Evolutionary conservation across 257 asterid species (phyloP).

Genomic region (Schizonepeta tenuifolia): DNA sequence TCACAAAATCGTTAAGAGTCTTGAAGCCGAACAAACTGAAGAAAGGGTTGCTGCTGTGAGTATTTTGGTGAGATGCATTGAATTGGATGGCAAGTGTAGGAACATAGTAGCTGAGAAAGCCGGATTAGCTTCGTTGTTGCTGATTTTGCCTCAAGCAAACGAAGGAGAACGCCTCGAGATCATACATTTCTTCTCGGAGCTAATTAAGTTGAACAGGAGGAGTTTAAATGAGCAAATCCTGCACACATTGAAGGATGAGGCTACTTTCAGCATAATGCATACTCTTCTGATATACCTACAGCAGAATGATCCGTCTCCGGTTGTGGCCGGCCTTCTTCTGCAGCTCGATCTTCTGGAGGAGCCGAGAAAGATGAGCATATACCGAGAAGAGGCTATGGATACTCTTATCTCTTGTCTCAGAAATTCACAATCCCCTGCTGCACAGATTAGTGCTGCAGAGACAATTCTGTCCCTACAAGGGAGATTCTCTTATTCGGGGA

Average conservation of each 20-base stretch:
- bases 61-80: conserved; percentile 71
- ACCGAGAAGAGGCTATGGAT: conserved; percentile 85
- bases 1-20: conserved; percentile 46
- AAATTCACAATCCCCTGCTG: conserved; percentile 58
- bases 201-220: conserved; percentile 77
- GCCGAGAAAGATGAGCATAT: conserved; percentile 93
- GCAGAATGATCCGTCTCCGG: conserved; percentile 68
- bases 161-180: conserved; percentile 63
- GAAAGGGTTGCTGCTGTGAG: conserved; percentile 62
- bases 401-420: conserved; percentile 68
- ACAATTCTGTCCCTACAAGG: conserved; percentile 72
- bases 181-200: conserved; percentile 66
- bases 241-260: conserved; percentile 72
- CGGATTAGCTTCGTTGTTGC: conserved; percentile 53
- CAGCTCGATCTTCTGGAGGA: conserved; percentile 89
- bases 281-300: conserved; percentile 71
- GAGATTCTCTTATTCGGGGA: conserved; percentile 79
- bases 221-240: conserved; percentile 61
- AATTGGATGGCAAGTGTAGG: conserved; percentile 77
- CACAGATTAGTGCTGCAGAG: conserved; percentile 78
- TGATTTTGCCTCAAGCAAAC: conserved; percentile 48
- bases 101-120: conserved; percentile 63
- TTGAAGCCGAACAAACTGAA: conserved; percentile 51
- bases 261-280: conserved; percentile 77
- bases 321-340: conserved; percentile 77